Percentiles rank a stretch among this genome's conserved stretches.
Evolutionary conservation across 805 yeast species (phyloP).

Genomic region (Barnettozyma siamensis): DNA sequence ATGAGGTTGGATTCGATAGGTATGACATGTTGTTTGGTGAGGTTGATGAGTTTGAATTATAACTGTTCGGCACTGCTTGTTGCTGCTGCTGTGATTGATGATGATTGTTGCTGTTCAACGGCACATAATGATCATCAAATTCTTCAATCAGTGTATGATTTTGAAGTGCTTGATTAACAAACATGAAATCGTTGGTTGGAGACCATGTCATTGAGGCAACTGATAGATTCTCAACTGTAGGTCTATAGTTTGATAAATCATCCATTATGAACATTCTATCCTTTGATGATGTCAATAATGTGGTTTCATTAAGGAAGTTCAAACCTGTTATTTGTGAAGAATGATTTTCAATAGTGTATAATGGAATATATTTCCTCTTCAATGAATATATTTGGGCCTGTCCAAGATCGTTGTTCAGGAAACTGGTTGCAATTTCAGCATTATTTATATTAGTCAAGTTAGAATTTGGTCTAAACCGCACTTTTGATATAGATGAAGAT

Average conservation of each 20-base stretch:
- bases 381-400: constrained; percentile 65
- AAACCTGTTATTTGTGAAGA: constrained; percentile 50
- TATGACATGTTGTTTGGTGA: constrained; percentile 2
- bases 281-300: constrained; percentile 44
- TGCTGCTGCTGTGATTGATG: background rate
- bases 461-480: constrained; percentile 52
- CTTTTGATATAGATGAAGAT: constrained; percentile 74
- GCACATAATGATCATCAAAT: background rate
- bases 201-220: constrained; percentile 56
- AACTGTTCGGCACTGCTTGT: constrained; percentile 1
- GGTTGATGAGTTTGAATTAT: constrained; percentile 5
- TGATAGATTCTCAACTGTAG: constrained; percentile 44
- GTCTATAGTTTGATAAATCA: constrained; percentile 39
- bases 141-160: constrained; percentile 35
- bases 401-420: constrained; percentile 56
- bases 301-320: constrained; percentile 42
- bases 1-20: constrained; percentile 5
- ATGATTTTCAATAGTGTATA: constrained; percentile 45
- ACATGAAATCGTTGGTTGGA: constrained; percentile 41
- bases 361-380: constrained; percentile 67
- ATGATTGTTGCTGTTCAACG: background rate
- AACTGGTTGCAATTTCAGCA: constrained; percentile 70
- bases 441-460: constrained; percentile 36
- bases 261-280: constrained; percentile 45
- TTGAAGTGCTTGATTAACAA: constrained; percentile 40